These are phyloP conservation scores for Melastoma malabathricum DNA, from an alignment of 345 rosid species.

Conservation along the genomic window DNA sequence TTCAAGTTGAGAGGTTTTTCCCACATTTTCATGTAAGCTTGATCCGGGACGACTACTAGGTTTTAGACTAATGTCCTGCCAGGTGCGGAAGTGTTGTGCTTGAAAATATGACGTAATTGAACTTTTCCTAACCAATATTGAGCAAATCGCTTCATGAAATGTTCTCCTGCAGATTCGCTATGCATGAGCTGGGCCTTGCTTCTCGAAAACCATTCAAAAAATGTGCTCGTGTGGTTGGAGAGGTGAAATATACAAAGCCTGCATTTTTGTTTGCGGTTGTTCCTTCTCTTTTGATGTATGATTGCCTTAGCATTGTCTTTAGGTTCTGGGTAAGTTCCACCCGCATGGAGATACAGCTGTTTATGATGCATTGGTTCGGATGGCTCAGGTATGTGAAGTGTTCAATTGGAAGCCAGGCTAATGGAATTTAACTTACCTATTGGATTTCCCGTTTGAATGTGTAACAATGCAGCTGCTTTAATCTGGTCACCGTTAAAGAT, in stretches of 20 bases:
- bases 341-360: conserved; percentile 97
- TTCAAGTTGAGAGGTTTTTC: too few species aligned
- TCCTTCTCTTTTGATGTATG: background rate
- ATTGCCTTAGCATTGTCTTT: conserved; percentile 1
- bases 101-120: background rate
- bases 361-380: conserved; percentile 82
- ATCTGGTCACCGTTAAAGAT: too few species aligned
- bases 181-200: conserved; percentile 92
- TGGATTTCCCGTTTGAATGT: too few species aligned
- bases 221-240: conserved; percentile 98
- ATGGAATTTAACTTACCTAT: background rate
- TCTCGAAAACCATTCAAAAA: conserved; percentile 86
- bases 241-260: conserved; percentile 28
- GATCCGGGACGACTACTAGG: too few species aligned
- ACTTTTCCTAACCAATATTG: background rate
- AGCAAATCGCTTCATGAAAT: conserved; percentile 1
- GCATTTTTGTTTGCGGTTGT: background rate
- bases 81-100: background rate
- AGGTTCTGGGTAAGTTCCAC: conserved; percentile 96
- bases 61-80: too few species aligned
- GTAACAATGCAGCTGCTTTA: too few species aligned
- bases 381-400: conserved; percentile 80
- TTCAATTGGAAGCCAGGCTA: background rate
- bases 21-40: too few species aligned
- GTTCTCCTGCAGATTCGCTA: conserved; percentile 49